phyloP scores from a whole-genome alignment of 2,329 filamentous ascomycete genomes.

The Nemania sp. region DNA sequence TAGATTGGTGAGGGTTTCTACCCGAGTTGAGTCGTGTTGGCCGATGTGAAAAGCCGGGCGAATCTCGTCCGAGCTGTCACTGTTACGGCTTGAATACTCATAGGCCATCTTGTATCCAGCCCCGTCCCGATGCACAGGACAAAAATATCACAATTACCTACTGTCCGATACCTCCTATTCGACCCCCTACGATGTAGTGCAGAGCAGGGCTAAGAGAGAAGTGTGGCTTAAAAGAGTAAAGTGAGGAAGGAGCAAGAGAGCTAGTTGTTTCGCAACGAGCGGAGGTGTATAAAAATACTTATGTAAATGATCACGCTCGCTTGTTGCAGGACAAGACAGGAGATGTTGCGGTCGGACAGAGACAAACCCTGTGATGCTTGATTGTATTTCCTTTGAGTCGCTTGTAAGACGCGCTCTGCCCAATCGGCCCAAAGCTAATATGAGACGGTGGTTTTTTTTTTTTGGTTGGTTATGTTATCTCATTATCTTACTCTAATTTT shows the following conservation, averaged over 20 bases:
- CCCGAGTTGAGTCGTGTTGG: constrained; percentile 71
- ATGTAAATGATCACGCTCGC: neutral
- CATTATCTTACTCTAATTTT: no score
- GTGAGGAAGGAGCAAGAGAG: neutral
- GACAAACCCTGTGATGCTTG: neutral
- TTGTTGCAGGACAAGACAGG: neutral
- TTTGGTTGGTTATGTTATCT: no score
- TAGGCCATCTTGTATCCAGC: constrained; percentile 32
- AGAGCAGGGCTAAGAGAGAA: constrained; percentile 5
- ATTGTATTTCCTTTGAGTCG: neutral
- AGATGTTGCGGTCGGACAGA: neutral
- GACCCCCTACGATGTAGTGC: neutral
- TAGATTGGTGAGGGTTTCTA: constrained; percentile 63
- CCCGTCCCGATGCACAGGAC: neutral
- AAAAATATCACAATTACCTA: neutral
- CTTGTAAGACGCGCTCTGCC: constrained; percentile 4
- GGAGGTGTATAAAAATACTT: neutral
- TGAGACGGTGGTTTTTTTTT: neutral
- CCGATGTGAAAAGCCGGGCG: constrained; percentile 68
- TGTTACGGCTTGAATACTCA: constrained; percentile 25
- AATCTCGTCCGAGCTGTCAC: constrained; percentile 52
- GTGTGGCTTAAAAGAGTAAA: neutral
- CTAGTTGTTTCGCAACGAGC: neutral
- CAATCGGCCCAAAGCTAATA: neutral
- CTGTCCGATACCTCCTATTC: neutral